Conservation (phyloP, 768 basidiomycete genomes). For the Myochromella boudieri region DNA sequence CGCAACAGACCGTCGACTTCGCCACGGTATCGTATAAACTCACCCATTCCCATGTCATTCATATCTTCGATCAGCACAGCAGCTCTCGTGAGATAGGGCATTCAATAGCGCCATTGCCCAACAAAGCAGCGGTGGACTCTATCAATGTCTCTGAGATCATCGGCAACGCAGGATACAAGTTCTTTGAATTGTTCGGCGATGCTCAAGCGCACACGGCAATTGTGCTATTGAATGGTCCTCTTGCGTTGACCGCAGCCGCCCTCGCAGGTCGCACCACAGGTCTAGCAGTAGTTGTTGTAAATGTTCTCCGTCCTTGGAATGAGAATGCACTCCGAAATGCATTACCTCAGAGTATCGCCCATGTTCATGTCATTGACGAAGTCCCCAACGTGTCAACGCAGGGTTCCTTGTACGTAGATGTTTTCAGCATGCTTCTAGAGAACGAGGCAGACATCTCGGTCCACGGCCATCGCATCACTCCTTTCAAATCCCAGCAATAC, state of each 20-base stretch:
- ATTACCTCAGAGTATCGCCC: constrained; percentile 58
- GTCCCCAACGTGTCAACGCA: constrained; percentile 61
- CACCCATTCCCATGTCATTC: constrained; percentile 68
- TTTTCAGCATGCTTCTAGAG: constrained; percentile 59
- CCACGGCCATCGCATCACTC: constrained; percentile 58
- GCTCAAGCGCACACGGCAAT: constrained; percentile 60
- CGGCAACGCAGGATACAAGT: constrained; percentile 59
- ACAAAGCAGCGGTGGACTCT: constrained; percentile 25
- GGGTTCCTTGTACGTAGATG: constrained; percentile 71
- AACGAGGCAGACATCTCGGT: constrained; percentile 36
- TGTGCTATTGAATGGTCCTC: constrained; percentile 73
- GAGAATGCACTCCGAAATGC: constrained; percentile 57
- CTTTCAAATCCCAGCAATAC: constrained; percentile 53
- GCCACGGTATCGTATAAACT: constrained; percentile 75
- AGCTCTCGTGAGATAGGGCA: constrained; percentile 75
- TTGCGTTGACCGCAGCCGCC: constrained; percentile 64
- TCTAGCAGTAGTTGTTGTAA: constrained; percentile 68
- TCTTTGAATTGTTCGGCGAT: constrained; percentile 77
- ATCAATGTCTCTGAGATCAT: constrained; percentile 49
- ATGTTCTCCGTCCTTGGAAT: constrained; percentile 84
- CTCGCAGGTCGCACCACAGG: constrained; percentile 42
- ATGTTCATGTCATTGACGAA: constrained; percentile 78
- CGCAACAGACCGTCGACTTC: constrained; percentile 80
- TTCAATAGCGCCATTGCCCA: constrained; percentile 37
- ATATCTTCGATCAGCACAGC: constrained; percentile 88